Evolutionary conservation across 2,329 filamentous ascomycete species (phyloP).

Genomic region (Hymenotorrendiella dingleyae): DNA sequence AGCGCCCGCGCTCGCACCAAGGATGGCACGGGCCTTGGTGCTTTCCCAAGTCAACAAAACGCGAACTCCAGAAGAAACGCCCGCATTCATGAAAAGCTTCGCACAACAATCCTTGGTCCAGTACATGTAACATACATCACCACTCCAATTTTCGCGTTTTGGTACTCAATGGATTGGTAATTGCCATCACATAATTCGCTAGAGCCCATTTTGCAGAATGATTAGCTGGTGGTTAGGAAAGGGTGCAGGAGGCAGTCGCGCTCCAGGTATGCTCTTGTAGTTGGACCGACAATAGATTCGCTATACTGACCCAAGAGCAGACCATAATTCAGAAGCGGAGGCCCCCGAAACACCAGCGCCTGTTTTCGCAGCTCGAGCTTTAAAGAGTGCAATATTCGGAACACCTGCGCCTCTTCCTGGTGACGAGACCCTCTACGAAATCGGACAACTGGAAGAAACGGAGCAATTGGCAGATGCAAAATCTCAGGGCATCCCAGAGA

Average conservation of each 20-base stretch:
- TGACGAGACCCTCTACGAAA: slow-evolving; percentile 30
- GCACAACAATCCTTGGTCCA: no score
- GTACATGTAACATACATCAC: no score
- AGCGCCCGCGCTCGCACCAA: no score
- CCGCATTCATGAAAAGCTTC: no score
- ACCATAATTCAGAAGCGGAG: slow-evolving; percentile 33
- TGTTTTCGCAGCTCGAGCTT: slow-evolving; percentile 59
- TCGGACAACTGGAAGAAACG: slow-evolving; percentile 23
- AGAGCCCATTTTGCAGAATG: slow-evolving; percentile 17
- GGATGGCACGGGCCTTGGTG: no score
- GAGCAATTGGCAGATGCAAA: slow-evolving; percentile 2
- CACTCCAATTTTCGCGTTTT: no score
- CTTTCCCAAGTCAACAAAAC: slow-evolving; percentile 27
- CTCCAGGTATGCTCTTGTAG: slow-evolving; percentile 18
- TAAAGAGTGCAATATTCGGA: slow-evolving; percentile 59
- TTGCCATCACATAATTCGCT: no score
- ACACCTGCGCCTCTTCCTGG: slow-evolving; percentile 39
- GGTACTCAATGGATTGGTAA: no score
- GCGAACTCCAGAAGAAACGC: not conserved
- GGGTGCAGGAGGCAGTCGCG: slow-evolving; percentile 19
- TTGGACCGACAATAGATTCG: not conserved
- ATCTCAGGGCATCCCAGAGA: slow-evolving; percentile 19
- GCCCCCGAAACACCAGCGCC: slow-evolving; percentile 60
- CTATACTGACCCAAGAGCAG: slow-evolving; percentile 13
- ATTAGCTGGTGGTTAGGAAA: slow-evolving; percentile 31